Evolutionary conservation across 2,329 filamentous ascomycete species (phyloP), one percentile per base, ranked within the genome.

Genomic region (Exophiala bonariae): DNA sequence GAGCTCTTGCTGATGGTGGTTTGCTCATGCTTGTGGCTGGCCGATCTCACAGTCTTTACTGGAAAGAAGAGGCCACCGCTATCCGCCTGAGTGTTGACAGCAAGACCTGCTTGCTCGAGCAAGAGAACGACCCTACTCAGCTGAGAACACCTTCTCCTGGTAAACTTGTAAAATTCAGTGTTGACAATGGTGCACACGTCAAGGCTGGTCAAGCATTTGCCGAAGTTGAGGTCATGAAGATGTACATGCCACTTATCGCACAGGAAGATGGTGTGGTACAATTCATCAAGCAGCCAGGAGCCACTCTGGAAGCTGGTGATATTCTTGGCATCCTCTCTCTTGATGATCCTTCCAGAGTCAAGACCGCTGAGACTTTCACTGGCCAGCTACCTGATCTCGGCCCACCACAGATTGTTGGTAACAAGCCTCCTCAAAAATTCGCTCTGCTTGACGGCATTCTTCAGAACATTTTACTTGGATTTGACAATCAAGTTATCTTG

Each of bases 191-290:
- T 52, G 81, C 90, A 59, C 93, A 99, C 67, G 83, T 99, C 70
- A 86, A 83, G 69, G 89, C 95, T 60, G 92, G 92, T 47, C 88
- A 97, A 70, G 78, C 92, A 26, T 99, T 90, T 64, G 93, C 93
- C 46, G 93, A 99, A 70, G 92, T 99, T 32, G 93, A 99, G 73
- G 93, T 99, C 72, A 99, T 99, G 93, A 99, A 99, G 81, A 99
- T 99, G 93, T 97, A 97, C 80, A 99, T 99, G 93, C 93, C 93
- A 63, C 79, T 99, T 45, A 81, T 99, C 52, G 88, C 93, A 2
- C 86, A 91, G 66, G 93, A 99, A 69, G 93, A 96, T 61, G 93
- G 93, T 76, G 81, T 95, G 44, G 92, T 99, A 47, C 93, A 96
- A 75, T 82, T 99, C 62, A 96, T 99, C 78, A 99, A 99, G 82